Base-by-base conservation (phyloP, 2,329 filamentous ascomycete species). In the Atkinsonella hypoxylon region DNA sequence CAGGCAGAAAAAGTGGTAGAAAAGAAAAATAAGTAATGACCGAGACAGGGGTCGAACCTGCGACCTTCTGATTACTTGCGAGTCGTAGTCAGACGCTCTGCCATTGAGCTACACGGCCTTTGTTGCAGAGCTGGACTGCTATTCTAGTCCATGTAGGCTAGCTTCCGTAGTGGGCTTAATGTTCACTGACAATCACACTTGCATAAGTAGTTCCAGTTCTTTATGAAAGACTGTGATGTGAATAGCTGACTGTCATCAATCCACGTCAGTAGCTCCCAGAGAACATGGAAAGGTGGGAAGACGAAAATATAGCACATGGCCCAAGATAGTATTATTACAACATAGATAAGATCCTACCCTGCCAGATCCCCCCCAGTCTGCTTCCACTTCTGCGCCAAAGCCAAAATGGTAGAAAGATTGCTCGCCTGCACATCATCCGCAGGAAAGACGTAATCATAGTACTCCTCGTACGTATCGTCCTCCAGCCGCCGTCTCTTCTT, bases 391-490 rank as follows among this genome's bases (percentile, higher is more conserved):
- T 89, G 83, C 51, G 91, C 90, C 78, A 85, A 85, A 55, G 87
- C 83, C 70, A 96, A 72, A 65, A 97, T 74, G 64, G 86, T 88
- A 48, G 87, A 87, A 67, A 96, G 72, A 61, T 87, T 90, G 58
- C 85, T 85, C 51, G 85, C 85, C 64, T 88, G 85, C 70, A 88
- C 81, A 66, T 96, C 90, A 71, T 97, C 93, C 4, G 88, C 89
- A 1, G 93, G 93, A 80, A 98, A 98, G 34, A 98, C 81, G 61
- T 95, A 97, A 67, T 97, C 93, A 70, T 93, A 81, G 67, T 95
- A 97, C 71, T 98, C 93, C 75, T 98, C 64, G 72, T 89, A 96
- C 38, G 81, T 83, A 65, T 93, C 90, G 68, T 96, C 91, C 64
- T 95, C 90, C 66, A 95, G 69, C 77, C 83, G 89, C 67, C 93